Evolutionary conservation across 805 yeast genomes (phyloP).

Genomic region (Nakazawaea pomicola): DNA sequence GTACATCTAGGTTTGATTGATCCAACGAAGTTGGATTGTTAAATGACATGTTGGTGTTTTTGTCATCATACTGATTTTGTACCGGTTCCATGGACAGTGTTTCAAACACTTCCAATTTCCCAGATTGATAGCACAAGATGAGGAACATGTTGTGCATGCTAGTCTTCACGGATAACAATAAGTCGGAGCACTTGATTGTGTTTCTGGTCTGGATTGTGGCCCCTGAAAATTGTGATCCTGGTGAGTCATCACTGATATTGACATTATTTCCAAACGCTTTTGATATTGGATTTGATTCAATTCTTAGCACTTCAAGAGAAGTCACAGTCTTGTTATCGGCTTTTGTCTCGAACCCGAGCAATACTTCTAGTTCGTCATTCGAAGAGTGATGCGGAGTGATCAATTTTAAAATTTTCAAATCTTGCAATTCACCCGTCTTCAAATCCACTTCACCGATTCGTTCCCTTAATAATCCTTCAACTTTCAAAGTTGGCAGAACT

Average conservation of each 20-base stretch:
- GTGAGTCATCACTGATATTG: too few relatives aligned
- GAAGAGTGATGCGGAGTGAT: constrained; percentile 40
- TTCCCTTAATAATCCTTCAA: constrained; percentile 27
- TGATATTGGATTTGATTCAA: constrained; percentile 19
- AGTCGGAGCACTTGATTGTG: constrained; percentile 21
- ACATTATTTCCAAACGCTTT: constrained; percentile 13
- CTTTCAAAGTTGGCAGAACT: constrained; percentile 33
- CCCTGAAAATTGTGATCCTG: background rate
- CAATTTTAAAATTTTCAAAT: constrained; percentile 32
- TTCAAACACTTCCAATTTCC: constrained; percentile 40
- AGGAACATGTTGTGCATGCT: constrained; percentile 35
- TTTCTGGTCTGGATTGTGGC: constrained; percentile 3
- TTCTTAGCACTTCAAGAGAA: constrained; percentile 21
- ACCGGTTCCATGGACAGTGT: constrained; percentile 26
- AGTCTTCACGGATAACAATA: constrained; percentile 27
- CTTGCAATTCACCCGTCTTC: constrained; percentile 18
- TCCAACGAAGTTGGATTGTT: constrained; percentile 10
- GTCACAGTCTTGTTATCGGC: constrained; percentile 16
- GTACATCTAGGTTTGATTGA: constrained; percentile 17
- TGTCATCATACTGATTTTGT: constrained; percentile 15
- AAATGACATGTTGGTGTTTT: constrained; percentile 1
- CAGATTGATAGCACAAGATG: constrained; percentile 35
- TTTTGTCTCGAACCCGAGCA: constrained; percentile 34
- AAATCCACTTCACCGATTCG: constrained; percentile 25
- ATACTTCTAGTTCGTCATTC: constrained; percentile 39